A percentile compares a stretch with the other conserved stretches of the same genome.
phyloP scores from a whole-genome alignment of 805 yeast species.

The Nakazawaea ambrosiae region DNA sequence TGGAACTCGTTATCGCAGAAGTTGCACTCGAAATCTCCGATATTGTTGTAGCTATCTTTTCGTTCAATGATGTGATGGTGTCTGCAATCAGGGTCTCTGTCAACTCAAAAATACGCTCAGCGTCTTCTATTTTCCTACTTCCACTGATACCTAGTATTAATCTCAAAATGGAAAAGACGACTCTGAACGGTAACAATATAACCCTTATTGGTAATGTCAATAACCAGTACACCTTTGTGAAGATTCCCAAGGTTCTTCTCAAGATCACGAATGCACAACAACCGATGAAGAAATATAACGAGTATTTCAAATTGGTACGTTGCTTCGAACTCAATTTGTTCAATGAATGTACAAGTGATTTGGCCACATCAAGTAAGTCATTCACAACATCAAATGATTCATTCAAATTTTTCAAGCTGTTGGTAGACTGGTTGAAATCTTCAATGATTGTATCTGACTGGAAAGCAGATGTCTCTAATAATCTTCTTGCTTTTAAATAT shows the following conservation, averaged over 20 bases:
- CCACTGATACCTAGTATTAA: constrained; percentile 8
- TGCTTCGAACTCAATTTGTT: constrained; percentile 46
- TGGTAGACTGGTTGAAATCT: constrained; percentile 38
- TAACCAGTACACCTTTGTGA: constrained; percentile 7
- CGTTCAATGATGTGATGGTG: background rate
- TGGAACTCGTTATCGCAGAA: background rate
- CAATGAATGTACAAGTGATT: constrained; percentile 39
- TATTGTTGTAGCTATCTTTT: background rate
- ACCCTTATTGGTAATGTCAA: constrained; percentile 8
- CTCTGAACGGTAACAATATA: constrained; percentile 4
- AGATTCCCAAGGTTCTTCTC: constrained; percentile 5
- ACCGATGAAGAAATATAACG: constrained; percentile 8
- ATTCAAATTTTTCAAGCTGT: constrained; percentile 32
- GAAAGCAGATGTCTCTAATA: constrained; percentile 41
- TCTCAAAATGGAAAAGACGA: constrained; percentile 1
- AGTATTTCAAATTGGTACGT: constrained; percentile 18
- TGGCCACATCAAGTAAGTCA: constrained; percentile 33
- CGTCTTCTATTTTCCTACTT: background rate
- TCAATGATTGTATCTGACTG: constrained; percentile 46
- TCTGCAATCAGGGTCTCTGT: background rate
- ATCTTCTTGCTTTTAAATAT: constrained; percentile 38
- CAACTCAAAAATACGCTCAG: background rate
- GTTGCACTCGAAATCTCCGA: background rate
- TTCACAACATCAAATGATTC: constrained; percentile 35
- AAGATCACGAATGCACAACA: constrained; percentile 8